These are phyloP conservation scores for Novakomyces olei DNA, from an alignment of 805 yeast genomes.

Conservation along the genomic window DNA sequence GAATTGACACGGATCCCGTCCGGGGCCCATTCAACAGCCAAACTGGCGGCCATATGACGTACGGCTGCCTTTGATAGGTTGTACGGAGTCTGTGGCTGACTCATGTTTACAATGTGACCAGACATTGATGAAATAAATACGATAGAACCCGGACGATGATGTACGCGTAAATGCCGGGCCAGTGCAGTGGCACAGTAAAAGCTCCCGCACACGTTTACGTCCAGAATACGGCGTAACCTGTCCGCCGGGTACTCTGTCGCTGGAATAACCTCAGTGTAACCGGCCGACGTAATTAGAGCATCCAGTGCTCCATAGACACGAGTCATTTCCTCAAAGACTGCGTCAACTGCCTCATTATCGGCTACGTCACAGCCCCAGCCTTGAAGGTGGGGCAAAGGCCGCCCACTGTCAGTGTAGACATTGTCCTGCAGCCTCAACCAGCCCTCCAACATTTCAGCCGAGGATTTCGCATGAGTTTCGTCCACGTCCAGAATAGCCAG, in stretches of 20 bases:
- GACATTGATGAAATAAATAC: constrained; percentile 52
- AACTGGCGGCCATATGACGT: constrained; percentile 40
- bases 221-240: constrained; percentile 42
- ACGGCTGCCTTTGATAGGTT: constrained; percentile 58
- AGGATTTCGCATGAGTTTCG: too few relatives aligned
- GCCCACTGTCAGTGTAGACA: too few relatives aligned
- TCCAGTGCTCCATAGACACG: too few relatives aligned
- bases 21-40: constrained; percentile 55
- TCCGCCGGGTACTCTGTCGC: constrained; percentile 32
- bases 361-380: too few relatives aligned
- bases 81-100: constrained; percentile 49
- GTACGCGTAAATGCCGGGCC: constrained; percentile 43
- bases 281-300: too few relatives aligned
- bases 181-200: constrained; percentile 48
- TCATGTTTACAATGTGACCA: constrained; percentile 49
- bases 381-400: too few relatives aligned
- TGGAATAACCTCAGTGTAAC: too few relatives aligned
- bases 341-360: too few relatives aligned
- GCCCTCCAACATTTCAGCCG: too few relatives aligned
- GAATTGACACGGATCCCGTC: constrained; percentile 45
- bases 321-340: too few relatives aligned
- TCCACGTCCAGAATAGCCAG: constrained; percentile 17
- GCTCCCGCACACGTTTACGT: constrained; percentile 48
- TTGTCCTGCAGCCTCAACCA: too few relatives aligned
- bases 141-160: constrained; percentile 32